Percentiles rank a stretch among this genome's conserved stretches.
Evolutionary conservation across 352 stramenopile genomes (phyloP).

Genomic region (Globisporangium cystogenes): DNA sequence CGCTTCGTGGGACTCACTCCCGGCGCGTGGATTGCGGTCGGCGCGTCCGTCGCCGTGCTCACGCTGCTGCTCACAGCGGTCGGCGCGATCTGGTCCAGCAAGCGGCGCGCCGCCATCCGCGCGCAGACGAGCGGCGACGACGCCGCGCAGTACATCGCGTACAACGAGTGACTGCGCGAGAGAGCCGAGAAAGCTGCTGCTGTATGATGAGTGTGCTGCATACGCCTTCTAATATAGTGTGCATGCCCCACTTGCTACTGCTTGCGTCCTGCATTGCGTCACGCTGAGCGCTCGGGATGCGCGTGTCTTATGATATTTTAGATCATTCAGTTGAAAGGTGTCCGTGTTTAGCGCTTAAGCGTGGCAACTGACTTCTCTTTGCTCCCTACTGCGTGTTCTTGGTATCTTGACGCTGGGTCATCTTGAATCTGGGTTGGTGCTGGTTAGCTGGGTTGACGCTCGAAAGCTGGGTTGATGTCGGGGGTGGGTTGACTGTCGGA

Average conservation of each 20-base stretch:
- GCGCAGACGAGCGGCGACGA: constrained; percentile 32
- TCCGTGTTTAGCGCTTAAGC: background rate
- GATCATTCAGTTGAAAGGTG: no score
- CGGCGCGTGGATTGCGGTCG: constrained; percentile 52
- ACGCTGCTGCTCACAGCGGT: constrained; percentile 46
- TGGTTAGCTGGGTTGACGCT: no score
- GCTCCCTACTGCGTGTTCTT: background rate
- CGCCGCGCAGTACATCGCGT: no score
- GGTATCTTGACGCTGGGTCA: background rate
- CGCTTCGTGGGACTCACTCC: constrained; percentile 51
- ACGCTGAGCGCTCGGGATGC: no score
- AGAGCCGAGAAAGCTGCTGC: no score
- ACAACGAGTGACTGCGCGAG: no score
- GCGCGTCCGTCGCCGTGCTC: constrained; percentile 35
- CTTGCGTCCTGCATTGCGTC: no score
- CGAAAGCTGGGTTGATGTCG: no score
- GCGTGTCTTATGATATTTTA: no score
- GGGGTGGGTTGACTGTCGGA: background rate
- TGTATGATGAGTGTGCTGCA: no score
- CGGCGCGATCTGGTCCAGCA: constrained; percentile 38
- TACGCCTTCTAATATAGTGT: no score
- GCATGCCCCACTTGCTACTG: no score
- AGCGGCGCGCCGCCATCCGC: constrained; percentile 37
- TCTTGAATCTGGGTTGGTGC: background rate
- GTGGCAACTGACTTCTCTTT: constrained; percentile 2